These are phyloP conservation scores for Rhynchospora breviuscula DNA, from an alignment of 176 grass and related monocot species.

Conservation along the genomic window DNA sequence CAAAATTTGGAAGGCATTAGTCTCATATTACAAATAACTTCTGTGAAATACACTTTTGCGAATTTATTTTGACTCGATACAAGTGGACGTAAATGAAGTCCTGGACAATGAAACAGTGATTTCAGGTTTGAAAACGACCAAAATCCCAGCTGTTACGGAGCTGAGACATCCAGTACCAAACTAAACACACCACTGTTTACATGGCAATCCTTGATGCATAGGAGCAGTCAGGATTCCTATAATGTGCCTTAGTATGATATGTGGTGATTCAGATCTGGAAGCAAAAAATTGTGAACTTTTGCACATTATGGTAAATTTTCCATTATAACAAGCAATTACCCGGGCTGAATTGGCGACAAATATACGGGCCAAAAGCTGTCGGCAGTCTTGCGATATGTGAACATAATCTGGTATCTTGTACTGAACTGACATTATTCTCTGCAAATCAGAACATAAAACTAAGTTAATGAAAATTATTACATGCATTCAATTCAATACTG, in stretches of 20 bases:
- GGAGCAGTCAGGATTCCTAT: background rate
- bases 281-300: background rate
- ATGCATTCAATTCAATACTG: background rate
- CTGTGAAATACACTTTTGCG: background rate
- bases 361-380: constrained; percentile 59
- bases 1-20: background rate
- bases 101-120: background rate
- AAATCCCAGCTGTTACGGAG: background rate
- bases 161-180: background rate
- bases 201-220: background rate
- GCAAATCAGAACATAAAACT: constrained; percentile 27
- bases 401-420: constrained; percentile 81
- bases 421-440: constrained; percentile 62
- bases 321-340: constrained; percentile 35
- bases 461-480: constrained; percentile 1
- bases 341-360: constrained; percentile 49
- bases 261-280: background rate
- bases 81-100: background rate
- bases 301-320: background rate
- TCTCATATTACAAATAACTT: constrained; percentile 13
- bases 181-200: background rate
- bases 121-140: background rate
- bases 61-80: background rate
- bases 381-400: constrained; percentile 65
- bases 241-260: background rate